Percentiles rank a stretch among this genome's conserved stretches.
Evolutionary conservation across 257 asterid genomes (phyloP).

Genomic region (Solanum clarkiae): DNA sequence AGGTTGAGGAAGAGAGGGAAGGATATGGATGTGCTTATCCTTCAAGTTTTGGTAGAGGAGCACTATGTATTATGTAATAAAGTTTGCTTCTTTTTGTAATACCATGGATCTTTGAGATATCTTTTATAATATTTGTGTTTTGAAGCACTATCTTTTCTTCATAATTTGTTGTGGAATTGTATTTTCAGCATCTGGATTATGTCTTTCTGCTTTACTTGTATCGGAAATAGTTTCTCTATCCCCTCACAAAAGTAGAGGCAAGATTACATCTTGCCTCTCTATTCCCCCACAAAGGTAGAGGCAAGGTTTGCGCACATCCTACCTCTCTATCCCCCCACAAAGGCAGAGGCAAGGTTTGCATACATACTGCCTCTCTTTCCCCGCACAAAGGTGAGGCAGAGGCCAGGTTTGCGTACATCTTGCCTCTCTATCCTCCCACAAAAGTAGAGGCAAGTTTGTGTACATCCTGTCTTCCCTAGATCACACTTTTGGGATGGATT

Average conservation of each 20-base stretch:
- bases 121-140: not conserved
- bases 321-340: too few species aligned
- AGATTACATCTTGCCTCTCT: too few species aligned
- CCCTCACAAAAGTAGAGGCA: not conserved
- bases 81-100: not conserved
- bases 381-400: not conserved
- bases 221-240: not conserved
- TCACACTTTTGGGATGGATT: not conserved
- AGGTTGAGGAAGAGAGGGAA: not conserved
- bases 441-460: not conserved
- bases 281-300: not conserved
- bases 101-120: not conserved
- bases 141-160: not conserved
- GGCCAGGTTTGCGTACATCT: too few species aligned
- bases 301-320: too few species aligned
- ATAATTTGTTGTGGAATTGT: not conserved
- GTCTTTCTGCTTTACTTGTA: not conserved
- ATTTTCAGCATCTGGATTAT: not conserved
- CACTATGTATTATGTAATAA: not conserved
- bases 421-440: too few species aligned
- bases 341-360: not conserved
- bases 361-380: too few species aligned
- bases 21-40: not conserved
- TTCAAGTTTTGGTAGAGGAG: not conserved
- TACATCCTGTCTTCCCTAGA: not conserved